Conservation (phyloP, 768 basidiomycete species). For the Boletus tomentosulus region DNA sequence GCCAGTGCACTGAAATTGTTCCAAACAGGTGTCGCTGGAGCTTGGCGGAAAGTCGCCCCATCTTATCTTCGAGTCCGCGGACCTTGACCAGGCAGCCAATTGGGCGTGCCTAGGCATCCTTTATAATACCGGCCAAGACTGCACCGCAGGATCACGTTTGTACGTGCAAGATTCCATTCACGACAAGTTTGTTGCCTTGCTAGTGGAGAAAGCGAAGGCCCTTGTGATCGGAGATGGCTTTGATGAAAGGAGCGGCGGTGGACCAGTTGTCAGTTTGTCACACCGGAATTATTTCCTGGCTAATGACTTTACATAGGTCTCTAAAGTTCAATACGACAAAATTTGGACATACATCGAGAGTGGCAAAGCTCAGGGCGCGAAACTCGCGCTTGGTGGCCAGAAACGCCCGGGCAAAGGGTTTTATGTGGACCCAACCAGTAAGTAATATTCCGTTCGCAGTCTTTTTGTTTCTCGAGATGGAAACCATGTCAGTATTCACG, state of each 20-base stretch:
- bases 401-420: conserved; percentile 76
- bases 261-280: conserved; percentile 66
- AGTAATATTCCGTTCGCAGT: conserved; percentile 26
- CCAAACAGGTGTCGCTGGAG: conserved; percentile 74
- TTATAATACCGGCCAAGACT: conserved; percentile 91
- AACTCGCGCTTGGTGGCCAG: conserved; percentile 70
- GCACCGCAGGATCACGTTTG: conserved; percentile 86
- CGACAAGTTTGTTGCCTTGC: conserved; percentile 70
- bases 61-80: conserved; percentile 86
- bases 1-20: conserved; percentile 8
- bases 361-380: conserved; percentile 83
- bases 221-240: conserved; percentile 79
- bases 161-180: conserved; percentile 87
- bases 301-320: conserved; percentile 48
- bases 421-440: conserved; percentile 87
- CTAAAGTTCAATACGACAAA: conserved; percentile 79
- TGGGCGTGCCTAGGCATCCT: conserved; percentile 86
- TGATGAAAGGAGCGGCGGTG: conserved; percentile 67
- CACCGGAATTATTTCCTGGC: conserved; percentile 3
- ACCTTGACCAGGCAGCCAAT: conserved; percentile 78
- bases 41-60: conserved; percentile 92
- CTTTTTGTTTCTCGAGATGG: not conserved
- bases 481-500: conserved; percentile 60
- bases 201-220: conserved; percentile 64
- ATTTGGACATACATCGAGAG: conserved; percentile 86